phyloP scores from a whole-genome alignment of 805 yeast genomes.

The Isabelozyma heimii region DNA sequence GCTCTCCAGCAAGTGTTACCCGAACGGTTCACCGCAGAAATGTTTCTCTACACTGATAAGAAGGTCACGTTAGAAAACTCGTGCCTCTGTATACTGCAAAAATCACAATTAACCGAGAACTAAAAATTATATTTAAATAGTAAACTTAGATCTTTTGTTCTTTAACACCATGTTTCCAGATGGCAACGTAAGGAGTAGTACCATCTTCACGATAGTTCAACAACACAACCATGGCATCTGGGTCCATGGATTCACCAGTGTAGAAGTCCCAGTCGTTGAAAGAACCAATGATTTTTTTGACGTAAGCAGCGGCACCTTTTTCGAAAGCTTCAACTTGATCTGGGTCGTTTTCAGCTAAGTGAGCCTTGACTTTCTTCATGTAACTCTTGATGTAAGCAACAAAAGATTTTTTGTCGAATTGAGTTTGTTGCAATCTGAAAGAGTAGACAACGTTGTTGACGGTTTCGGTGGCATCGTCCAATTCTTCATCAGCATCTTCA shows the following conservation, averaged over 20 bases:
- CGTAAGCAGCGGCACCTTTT: slow-evolving; percentile 96
- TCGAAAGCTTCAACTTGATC: slow-evolving; percentile 85
- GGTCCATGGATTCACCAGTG: slow-evolving; percentile 99
- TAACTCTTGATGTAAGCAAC: slow-evolving; percentile 95
- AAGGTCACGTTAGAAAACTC: slow-evolving; percentile 71
- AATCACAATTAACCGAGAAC: background rate
- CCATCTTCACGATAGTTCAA: slow-evolving; percentile 99
- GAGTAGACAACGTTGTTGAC: slow-evolving; percentile 99
- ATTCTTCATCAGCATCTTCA: slow-evolving; percentile 83
- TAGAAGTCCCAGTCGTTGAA: slow-evolving; percentile 99
- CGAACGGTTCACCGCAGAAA: slow-evolving; percentile 40
- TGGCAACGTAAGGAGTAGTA: slow-evolving; percentile 92
- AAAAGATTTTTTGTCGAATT: slow-evolving; percentile 97
- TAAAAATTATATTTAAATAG: background rate
- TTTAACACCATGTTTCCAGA: slow-evolving; percentile 98
- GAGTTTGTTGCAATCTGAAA: slow-evolving; percentile 95
- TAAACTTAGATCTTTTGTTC: slow-evolving; percentile 79
- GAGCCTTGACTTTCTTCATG: slow-evolving; percentile 95
- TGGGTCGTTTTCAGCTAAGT: slow-evolving; percentile 86
- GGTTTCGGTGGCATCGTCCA: slow-evolving; percentile 82
- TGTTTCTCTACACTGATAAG: slow-evolving; percentile 58
- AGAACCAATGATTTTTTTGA: slow-evolving; percentile 91
- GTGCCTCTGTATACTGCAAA: slow-evolving; percentile 36
- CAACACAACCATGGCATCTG: slow-evolving; percentile 97
- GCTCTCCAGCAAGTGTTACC: slow-evolving; percentile 36